Conservation (phyloP, 1,284 basidiomycete species). For the Coniferiporia sulphurascens region DNA sequence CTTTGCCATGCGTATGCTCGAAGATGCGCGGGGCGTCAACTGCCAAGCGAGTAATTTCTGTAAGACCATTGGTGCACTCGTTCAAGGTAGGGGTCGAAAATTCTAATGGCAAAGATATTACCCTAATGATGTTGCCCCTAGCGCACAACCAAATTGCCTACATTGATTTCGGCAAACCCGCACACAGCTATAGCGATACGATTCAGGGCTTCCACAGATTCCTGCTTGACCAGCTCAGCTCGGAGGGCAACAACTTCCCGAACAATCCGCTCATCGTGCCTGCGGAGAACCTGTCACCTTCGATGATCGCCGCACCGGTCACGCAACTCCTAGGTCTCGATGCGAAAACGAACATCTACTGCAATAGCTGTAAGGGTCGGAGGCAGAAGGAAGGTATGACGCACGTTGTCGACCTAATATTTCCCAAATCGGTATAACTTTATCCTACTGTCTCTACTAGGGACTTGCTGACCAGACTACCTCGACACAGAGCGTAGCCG, state of each 20-base stretch:
- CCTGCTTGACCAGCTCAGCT: constrained; percentile 75
- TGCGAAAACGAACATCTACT: constrained; percentile 70
- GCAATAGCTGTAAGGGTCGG: constrained; percentile 68
- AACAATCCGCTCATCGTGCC: constrained; percentile 53
- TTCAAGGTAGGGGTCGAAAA: constrained; percentile 54
- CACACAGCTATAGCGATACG: constrained; percentile 78
- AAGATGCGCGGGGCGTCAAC: constrained; percentile 91
- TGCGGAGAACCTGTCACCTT: constrained; percentile 26
- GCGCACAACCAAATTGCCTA: constrained; percentile 81
- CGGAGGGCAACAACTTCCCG: constrained; percentile 62
- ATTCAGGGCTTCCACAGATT: constrained; percentile 96
- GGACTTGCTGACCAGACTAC: constrained; percentile 13
- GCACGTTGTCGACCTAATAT: constrained; percentile 84
- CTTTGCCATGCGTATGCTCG: constrained; percentile 93
- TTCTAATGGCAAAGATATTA: not conserved
- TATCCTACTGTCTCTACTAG: constrained; percentile 2
- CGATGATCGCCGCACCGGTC: constrained; percentile 54
- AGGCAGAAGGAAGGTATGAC: constrained; percentile 71
- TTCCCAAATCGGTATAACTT: constrained; percentile 70
- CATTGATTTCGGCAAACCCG: constrained; percentile 78
- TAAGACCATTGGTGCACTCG: constrained; percentile 79
- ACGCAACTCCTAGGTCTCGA: constrained; percentile 80
- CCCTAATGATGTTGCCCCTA: constrained; percentile 24
- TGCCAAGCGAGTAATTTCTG: constrained; percentile 98
- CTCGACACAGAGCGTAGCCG: constrained; percentile 39